Evolutionary conservation across 805 yeast species (phyloP), one percentile per base, ranked within the genome.

Genomic region (Schwanniomyces pseudopolymorphus): DNA sequence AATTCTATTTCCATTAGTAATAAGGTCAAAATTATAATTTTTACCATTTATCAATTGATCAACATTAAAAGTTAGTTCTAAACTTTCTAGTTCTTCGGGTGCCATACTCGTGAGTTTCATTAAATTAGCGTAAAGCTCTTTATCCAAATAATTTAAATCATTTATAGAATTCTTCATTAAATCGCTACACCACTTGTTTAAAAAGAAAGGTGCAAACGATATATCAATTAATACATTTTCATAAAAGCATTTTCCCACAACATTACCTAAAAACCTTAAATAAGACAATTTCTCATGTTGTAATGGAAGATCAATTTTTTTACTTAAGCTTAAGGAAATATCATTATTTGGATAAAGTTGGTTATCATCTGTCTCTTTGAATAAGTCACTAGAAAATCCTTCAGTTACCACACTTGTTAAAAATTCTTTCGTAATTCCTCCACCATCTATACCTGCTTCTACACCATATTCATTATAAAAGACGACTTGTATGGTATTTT

Each of bases 361-460:
- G 58, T 87, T 80, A 36, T 78, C 68, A 0, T 54, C 49, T 0
- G 80, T 74, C 40, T 68, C 72, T 47, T 69, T 70, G 59, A 78
- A 75, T 33, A 76, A 63, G 24, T 56, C 48, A 16, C 56, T 48
- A 19, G 57, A 59, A 56, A 92, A 88, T 0, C 87, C 91, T 51
- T 86, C 88, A 3, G 69, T 70, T 2, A 85, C 80, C 0, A 89
- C 83, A 42, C 85, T 73, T 2, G 92, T 89, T 45, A 92, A 67
- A 51, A 94, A 83, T 58, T 92, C 99, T 61, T 92, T 91, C 0
- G 97, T 91, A 20, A 92, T 72, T 1, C 99, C 99, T 10, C 98
- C 99, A 6, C 99, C 99, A 63, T 92, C 99, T 37, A 92, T 85
- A 1, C 99, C 99, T 0, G 84, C 89, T 61, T 92, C 98, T 28